Percentiles rank a stretch among this genome's conserved stretches.
Conservation (phyloP, 2,329 filamentous ascomycete genomes). For the Ceratocystiopsis brevicomis region DNA sequence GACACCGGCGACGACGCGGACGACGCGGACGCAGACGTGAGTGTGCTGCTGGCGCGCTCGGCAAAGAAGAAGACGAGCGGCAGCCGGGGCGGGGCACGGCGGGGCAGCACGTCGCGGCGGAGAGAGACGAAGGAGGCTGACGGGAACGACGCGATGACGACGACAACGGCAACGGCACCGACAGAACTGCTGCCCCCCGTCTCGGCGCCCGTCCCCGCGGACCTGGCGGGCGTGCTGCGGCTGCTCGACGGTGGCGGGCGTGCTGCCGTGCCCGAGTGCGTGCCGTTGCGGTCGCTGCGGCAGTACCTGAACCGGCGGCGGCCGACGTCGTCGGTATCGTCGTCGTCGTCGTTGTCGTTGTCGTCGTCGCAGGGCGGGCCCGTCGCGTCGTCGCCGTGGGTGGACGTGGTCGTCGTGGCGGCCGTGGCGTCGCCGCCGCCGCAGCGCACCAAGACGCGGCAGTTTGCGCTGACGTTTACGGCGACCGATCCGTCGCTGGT, state of each 20-base stretch:
- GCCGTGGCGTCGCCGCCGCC: slow-evolving; percentile 19
- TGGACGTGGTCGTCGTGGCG: slow-evolving; percentile 36
- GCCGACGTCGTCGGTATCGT: slow-evolving; percentile 29
- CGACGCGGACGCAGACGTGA: background rate
- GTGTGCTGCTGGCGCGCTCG: slow-evolving; percentile 3
- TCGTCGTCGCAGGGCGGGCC: no score
- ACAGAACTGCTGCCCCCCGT: slow-evolving; percentile 1
- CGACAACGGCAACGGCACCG: background rate
- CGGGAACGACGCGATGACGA: background rate
- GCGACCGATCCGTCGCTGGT: slow-evolving; percentile 28
- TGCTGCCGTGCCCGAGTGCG: slow-evolving; percentile 31
- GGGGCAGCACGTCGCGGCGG: background rate
- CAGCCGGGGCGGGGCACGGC: no score
- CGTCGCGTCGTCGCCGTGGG: slow-evolving; percentile 15
- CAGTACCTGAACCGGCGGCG: slow-evolving; percentile 26
- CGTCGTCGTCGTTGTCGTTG: slow-evolving; percentile 22
- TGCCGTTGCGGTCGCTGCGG: slow-evolving; percentile 32
- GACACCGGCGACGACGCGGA: background rate
- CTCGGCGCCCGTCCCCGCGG: slow-evolving; percentile 4
- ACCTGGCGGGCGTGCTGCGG: slow-evolving; percentile 22
- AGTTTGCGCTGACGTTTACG: slow-evolving; percentile 39
- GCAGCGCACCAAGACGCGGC: slow-evolving; percentile 34
- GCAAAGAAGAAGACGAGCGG: background rate
- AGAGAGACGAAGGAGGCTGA: background rate
- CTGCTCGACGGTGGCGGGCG: slow-evolving; percentile 29